Conservation (phyloP, 345 rosid species). For the Psidium guajava region DNA sequence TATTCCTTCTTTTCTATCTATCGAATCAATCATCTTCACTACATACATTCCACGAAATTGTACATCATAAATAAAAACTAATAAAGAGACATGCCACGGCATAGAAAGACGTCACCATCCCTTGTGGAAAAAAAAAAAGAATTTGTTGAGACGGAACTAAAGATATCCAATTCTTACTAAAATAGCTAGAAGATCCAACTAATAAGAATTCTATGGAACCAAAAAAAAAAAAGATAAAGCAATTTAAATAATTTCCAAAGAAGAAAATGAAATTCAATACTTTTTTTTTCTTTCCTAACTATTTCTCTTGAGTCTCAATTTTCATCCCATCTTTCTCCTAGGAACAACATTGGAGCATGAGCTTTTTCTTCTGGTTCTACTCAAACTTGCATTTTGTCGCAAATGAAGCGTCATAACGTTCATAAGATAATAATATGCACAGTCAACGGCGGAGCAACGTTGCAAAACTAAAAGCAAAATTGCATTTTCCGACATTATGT, state of each 20-base stretch:
- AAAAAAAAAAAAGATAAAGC: neutral
- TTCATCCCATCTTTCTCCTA: no score
- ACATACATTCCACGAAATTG: neutral
- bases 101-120: neutral
- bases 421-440: no score
- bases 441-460: neutral
- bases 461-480: neutral
- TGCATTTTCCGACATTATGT: neutral
- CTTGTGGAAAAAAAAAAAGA: neutral
- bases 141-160: accelerated
- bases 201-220: accelerated
- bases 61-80: neutral
- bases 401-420: no score
- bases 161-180: accelerated
- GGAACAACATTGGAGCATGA: no score
- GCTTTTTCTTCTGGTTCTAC: no score
- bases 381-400: no score
- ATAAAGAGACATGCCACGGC: accelerated
- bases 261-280: no score
- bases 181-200: accelerated
- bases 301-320: no score
- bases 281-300: no score
- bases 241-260: no score
- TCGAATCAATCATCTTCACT: no score
- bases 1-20: no score